Conservation (phyloP, 1,284 basidiomycete species). For the Boletus smithii region DNA sequence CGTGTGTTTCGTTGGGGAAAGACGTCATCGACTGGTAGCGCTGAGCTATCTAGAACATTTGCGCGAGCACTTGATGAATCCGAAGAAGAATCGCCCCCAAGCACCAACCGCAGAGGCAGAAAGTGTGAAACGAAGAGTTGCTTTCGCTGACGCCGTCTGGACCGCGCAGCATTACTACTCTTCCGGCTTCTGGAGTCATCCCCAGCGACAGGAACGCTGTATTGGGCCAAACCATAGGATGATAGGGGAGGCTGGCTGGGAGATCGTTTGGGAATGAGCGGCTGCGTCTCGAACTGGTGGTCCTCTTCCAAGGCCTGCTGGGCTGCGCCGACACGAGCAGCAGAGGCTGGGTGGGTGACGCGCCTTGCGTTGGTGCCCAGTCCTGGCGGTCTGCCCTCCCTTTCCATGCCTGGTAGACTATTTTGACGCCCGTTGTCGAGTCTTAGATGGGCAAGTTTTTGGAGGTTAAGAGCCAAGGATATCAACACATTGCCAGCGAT, state of each 20-base stretch:
- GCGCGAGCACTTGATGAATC: constrained; percentile 4
- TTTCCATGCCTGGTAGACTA: constrained; percentile 9
- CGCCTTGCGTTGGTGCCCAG: constrained; percentile 4
- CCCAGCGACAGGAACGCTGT: constrained; percentile 2
- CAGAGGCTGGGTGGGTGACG: constrained; percentile 2
- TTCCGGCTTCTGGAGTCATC: constrained; percentile 30
- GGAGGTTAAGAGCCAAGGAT: constrained; percentile 84
- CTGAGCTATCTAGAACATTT: constrained; percentile 19
- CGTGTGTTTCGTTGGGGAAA: constrained; percentile 10
- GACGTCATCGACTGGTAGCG: constrained; percentile 33
- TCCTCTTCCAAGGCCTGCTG: constrained; percentile 13
- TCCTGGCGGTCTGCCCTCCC: constrained; percentile 11
- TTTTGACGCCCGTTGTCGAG: constrained; percentile 45
- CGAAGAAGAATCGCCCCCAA: constrained; percentile 10
- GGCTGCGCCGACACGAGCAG: constrained; percentile 2
- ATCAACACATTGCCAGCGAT: constrained; percentile 87
- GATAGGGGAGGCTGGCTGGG: constrained; percentile 16
- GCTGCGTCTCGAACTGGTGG: constrained; percentile 26
- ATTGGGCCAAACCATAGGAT: constrained; percentile 19
- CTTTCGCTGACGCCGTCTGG: constrained; percentile 24
- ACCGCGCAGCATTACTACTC: constrained; percentile 21
- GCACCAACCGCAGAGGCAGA: constrained; percentile 13
- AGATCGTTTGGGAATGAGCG: constrained; percentile 29
- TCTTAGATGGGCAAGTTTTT: constrained; percentile 87
- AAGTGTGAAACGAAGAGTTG: constrained; percentile 23